Conservation (phyloP, 495 filamentous ascomycete species). For the Entonaema liquescens region DNA sequence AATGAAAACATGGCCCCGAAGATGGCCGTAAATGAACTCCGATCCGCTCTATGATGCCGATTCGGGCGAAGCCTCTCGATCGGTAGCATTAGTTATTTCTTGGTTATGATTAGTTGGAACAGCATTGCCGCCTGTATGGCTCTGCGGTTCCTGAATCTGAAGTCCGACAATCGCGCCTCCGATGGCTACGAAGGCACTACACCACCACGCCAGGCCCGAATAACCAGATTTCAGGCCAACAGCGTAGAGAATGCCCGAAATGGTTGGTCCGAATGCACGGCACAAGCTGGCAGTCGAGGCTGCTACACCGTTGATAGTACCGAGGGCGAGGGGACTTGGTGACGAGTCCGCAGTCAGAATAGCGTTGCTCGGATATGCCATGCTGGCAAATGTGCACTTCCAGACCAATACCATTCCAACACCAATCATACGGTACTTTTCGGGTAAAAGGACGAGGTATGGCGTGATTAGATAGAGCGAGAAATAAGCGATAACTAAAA, state of each 20-base stretch:
- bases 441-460: constrained; percentile 86
- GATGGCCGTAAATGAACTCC: constrained; percentile 12
- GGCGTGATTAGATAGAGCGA: constrained; percentile 86
- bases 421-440: constrained; percentile 71
- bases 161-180: constrained; percentile 68
- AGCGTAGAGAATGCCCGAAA: constrained; percentile 86
- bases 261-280: constrained; percentile 85
- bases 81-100: constrained; percentile 11
- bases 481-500: constrained; percentile 84
- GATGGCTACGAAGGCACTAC: constrained; percentile 76
- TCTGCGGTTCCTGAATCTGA: constrained; percentile 57
- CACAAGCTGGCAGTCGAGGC: constrained; percentile 88
- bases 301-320: constrained; percentile 91
- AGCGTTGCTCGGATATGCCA: constrained; percentile 85
- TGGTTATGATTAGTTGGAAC: constrained; percentile 28
- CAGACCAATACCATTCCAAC: constrained; percentile 79
- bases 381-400: constrained; percentile 87
- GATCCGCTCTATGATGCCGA: constrained; percentile 12
- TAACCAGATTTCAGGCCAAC: constrained; percentile 80
- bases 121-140: constrained; percentile 49
- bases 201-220: constrained; percentile 93
- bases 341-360: constrained; percentile 88
- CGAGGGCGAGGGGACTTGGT: constrained; percentile 80
- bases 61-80: constrained; percentile 10
- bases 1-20: constrained; percentile 33